phyloP scores from a whole-genome alignment of 441 rosid species.

The Adansonia madagascariensis region DNA sequence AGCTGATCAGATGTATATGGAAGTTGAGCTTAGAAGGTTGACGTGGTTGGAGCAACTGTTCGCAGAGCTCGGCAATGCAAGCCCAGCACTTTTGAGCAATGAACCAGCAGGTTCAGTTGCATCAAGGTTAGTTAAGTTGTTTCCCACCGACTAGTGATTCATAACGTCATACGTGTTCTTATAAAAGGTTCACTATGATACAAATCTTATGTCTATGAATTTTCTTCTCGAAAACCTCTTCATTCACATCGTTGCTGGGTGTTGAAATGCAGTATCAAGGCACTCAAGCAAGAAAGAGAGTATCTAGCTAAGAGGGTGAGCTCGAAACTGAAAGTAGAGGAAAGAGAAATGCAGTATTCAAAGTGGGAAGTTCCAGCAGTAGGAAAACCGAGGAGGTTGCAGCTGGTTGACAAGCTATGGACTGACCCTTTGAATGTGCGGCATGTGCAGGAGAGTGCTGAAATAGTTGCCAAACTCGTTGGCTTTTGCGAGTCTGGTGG shows the following conservation, averaged over 20 bases:
- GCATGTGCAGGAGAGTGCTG: constrained; percentile 75
- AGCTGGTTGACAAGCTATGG: constrained; percentile 84
- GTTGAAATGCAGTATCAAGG: constrained; percentile 59
- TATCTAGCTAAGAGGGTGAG: constrained; percentile 79
- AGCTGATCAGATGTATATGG: constrained; percentile 84
- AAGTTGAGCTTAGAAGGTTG: constrained; percentile 86
- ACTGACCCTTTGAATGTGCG: constrained; percentile 78
- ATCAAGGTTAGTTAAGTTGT: constrained; percentile 53
- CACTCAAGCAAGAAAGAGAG: constrained; percentile 85
- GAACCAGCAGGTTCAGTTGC: constrained; percentile 87
- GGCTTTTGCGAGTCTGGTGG: constrained; percentile 84
- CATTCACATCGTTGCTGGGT: constrained; percentile 23
- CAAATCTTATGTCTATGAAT: neutral
- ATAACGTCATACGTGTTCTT: no score
- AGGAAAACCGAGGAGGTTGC: constrained; percentile 86
- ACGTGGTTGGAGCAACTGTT: constrained; percentile 91
- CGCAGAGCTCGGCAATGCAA: constrained; percentile 92
- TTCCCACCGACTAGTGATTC: neutral
- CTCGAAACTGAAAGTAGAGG: constrained; percentile 68
- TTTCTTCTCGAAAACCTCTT: constrained; percentile 28
- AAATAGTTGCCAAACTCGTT: constrained; percentile 76
- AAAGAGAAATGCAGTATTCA: constrained; percentile 69
- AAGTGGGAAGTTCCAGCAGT: constrained; percentile 83
- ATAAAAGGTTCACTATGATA: no score
- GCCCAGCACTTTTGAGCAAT: constrained; percentile 85